A percentile compares a stretch with the other conserved stretches of the same genome.
These are phyloP conservation scores for Ophiocordyceps camponoti-floridani DNA, from an alignment of 2,329 filamentous ascomycete genomes.

Conservation along the genomic window DNA sequence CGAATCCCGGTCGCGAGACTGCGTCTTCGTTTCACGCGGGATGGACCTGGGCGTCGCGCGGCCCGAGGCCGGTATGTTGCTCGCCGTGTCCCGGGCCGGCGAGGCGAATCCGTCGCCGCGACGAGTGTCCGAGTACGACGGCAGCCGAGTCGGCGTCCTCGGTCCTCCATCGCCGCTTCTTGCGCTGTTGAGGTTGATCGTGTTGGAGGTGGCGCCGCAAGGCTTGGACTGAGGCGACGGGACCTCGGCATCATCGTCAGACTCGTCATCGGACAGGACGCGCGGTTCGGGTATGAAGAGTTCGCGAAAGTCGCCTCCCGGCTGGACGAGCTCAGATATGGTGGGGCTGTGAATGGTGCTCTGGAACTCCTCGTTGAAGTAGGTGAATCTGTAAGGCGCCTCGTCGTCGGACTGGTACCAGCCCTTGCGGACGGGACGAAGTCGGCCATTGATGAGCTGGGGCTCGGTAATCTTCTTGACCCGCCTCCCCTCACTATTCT, in stretches of 20 bases:
- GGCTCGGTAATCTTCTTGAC: conserved; percentile 90
- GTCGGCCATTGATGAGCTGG: conserved; percentile 72
- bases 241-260: conserved; percentile 36
- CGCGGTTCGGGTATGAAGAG: conserved; percentile 82
- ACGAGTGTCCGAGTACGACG: conserved; percentile 19
- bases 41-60: conserved; percentile 27
- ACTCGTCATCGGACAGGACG: conserved; percentile 54
- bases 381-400: conserved; percentile 85
- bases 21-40: conserved; percentile 9
- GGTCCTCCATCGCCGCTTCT: conserved; percentile 19
- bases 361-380: conserved; percentile 94
- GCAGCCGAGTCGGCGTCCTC: conserved; percentile 25
- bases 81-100: conserved; percentile 11
- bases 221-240: conserved; percentile 8
- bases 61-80: conserved; percentile 16
- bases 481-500: conserved; percentile 59
- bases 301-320: conserved; percentile 67
- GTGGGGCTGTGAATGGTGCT: conserved; percentile 93
- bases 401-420: conserved; percentile 88
- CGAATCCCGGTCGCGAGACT: conserved; percentile 5
- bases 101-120: conserved; percentile 10
- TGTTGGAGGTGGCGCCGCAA: neutral
- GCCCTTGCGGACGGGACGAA: conserved; percentile 59
- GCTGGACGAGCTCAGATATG: conserved; percentile 81
- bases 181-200: conserved; percentile 3